Base-by-base conservation (phyloP, 2,329 filamentous ascomycete species). In the Exophiala dermatitidis region DNA sequence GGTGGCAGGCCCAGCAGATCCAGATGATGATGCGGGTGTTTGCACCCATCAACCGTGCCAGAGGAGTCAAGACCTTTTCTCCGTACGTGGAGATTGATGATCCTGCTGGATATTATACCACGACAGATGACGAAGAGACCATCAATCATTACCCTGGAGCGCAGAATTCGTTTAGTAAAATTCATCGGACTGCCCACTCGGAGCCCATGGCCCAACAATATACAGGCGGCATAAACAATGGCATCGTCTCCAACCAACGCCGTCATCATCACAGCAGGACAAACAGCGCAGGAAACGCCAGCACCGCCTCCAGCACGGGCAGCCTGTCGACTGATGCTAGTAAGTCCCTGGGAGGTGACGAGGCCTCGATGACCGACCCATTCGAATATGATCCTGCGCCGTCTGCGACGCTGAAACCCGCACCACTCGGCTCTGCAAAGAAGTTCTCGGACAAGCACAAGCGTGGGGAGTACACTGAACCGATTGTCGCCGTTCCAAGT, bases 1-100 rank as follows among this genome's bases (percentile, higher is more conserved):
- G 29, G 29, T 50, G 46, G 53, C 58, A 58, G 42, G 50, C 53
- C 3, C 30, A 53, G 12, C 52, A 60, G 34, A 52, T 60, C 7
- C 52, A 56, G 12, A 60, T 54, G 53, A 60, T 60, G 45, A 51
- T 53, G 9, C 40, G 53, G 32, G 51, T 56, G 3, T 52, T 58
- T 33, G 53, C 55, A n/a, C 55, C 58, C 12, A 55, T 53, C 45
- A 57, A 50, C 28, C 51, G 49, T 19, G 37, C 31, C 7, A 46
- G 48, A 19, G 46, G 48, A 7, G 37, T 53, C 29, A 52, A 51
- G 29, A 43, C 38, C 5, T 10, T 10, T 19, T 12, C 9, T 45
- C 19, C 19, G 19, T 5, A 3, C 37, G 6, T 29, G 10, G 36
- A 36, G 12, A 37, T 55, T 9, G 47, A 52, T n/a, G 53, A 52